Percentiles rank a stretch among this genome's conserved stretches.
Conservation (phyloP, 495 filamentous ascomycete species). For the Daldinia vernicosa region DNA sequence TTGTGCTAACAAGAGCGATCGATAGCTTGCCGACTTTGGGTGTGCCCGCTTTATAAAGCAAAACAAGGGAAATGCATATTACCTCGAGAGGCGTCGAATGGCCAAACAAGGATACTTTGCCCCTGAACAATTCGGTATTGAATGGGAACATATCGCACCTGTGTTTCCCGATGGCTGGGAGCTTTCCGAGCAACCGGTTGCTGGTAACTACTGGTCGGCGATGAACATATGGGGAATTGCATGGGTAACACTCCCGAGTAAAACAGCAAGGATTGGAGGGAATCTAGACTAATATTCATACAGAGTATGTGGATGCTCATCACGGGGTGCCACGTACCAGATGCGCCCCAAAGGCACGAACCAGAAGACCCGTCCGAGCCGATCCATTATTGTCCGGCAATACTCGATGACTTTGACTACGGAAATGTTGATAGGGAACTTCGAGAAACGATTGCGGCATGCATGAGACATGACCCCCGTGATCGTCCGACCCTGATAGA, state of each 20-base stretch:
- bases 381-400: constrained; percentile 8
- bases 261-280: not conserved
- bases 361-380: not conserved
- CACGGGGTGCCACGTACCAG: constrained; percentile 8
- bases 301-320: constrained; percentile 37
- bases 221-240: constrained; percentile 36
- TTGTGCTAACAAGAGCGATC: not conserved
- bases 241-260: constrained; percentile 7
- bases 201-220: constrained; percentile 23
- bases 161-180: constrained; percentile 1
- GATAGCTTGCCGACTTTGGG: constrained; percentile 37
- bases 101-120: constrained; percentile 26
- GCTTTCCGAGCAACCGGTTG: constrained; percentile 18
- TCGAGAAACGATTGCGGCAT: constrained; percentile 2
- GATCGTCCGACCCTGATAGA: not conserved
- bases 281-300: not conserved
- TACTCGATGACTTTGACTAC: not conserved
- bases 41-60: constrained; percentile 8
- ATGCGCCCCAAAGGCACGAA: not conserved
- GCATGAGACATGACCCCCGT: constrained; percentile 18
- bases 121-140: constrained; percentile 39
- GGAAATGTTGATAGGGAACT: not conserved
- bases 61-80: constrained; percentile 25
- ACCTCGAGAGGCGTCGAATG: not conserved
- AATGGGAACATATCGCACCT: constrained; percentile 25